phyloP scores from a whole-genome alignment of 2,329 filamentous ascomycete genomes.

The Tolypocladium endophyticum region DNA sequence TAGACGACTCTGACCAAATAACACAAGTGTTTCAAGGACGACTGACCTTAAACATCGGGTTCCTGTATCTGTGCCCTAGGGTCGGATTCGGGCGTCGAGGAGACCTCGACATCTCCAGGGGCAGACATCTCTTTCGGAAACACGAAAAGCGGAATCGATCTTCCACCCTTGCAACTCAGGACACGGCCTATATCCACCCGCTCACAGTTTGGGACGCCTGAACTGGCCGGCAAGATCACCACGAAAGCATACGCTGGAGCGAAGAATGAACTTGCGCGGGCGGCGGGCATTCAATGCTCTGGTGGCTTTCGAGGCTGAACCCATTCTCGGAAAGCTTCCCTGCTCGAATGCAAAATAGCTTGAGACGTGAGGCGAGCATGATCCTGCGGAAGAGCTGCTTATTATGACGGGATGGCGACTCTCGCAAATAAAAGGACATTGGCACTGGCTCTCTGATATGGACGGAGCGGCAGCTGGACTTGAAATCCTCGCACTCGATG shows the following conservation, averaged over 20 bases:
- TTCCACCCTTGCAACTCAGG: background rate
- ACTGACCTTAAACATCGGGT: too few relatives aligned
- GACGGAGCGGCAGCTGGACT: constrained; percentile 4
- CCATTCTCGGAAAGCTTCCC: background rate
- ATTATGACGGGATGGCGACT: background rate
- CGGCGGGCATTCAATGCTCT: too few relatives aligned
- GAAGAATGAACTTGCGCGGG: too few relatives aligned
- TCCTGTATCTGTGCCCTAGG: constrained; percentile 6
- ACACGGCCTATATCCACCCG: background rate
- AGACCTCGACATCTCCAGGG: background rate
- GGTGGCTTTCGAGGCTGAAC: too few relatives aligned
- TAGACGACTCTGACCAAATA: constrained; percentile 9
- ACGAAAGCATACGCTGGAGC: background rate
- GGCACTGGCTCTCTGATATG: background rate
- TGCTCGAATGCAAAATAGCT: too few relatives aligned
- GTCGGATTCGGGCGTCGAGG: background rate
- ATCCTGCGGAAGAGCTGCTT: background rate
- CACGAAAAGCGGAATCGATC: background rate
- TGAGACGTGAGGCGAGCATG: too few relatives aligned
- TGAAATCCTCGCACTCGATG: background rate
- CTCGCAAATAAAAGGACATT: background rate
- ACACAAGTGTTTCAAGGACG: background rate
- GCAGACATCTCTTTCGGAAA: background rate
- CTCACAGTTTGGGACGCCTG: background rate
- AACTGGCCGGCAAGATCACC: background rate